Evolutionary conservation across 1,139 yeast species (phyloP).

Genomic region (Geotrichum candidum): DNA sequence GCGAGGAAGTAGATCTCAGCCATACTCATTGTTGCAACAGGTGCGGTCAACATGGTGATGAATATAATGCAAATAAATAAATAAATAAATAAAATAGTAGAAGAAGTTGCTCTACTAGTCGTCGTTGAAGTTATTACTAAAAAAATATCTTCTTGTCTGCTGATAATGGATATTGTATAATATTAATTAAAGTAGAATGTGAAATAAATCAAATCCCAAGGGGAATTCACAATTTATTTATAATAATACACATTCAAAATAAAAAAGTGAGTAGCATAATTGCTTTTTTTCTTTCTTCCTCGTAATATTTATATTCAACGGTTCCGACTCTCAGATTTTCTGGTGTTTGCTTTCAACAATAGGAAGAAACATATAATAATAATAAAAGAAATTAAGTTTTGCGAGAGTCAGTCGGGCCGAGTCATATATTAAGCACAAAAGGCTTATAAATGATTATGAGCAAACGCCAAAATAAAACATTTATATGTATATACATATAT

Average conservation of each 20-base stretch:
- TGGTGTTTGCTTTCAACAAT: background rate
- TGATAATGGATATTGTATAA: background rate
- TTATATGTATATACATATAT: no score
- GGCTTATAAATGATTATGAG: background rate
- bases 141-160: background rate
- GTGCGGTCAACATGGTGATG: conserved; percentile 1
- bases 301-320: background rate
- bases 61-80: background rate
- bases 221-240: background rate
- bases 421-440: background rate
- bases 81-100: background rate
- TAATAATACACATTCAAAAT: background rate
- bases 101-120: background rate
- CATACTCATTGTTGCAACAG: conserved; percentile 31
- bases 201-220: background rate
- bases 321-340: background rate
- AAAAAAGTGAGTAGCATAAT: background rate
- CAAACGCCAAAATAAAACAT: background rate
- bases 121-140: background rate
- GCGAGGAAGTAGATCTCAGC: conserved; percentile 63
- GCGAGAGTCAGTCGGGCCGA: background rate
- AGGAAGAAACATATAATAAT: background rate
- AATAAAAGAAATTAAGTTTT: background rate
- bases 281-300: background rate
- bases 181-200: no score